These are phyloP conservation scores for Westerdykella sp. DNA, from an alignment of 2,329 filamentous ascomycete genomes.

Conservation along the genomic window DNA sequence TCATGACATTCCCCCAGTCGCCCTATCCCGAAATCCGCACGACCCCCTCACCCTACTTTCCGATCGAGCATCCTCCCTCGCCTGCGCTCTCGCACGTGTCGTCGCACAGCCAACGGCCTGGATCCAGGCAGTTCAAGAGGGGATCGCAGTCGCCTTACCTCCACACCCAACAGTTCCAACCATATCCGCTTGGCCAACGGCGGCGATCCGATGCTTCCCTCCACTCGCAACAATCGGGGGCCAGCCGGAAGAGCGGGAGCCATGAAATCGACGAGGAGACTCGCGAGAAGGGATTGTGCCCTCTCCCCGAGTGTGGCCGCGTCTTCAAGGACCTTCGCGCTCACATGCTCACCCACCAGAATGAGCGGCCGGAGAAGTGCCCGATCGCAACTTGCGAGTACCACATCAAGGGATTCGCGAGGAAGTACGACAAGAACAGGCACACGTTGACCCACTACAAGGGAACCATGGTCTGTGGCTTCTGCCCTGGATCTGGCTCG, in stretches of 20 bases:
- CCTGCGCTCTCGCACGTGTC: constrained; percentile 57
- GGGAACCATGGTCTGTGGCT: constrained; percentile 93
- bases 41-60: constrained; percentile 38
- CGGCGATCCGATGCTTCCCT: constrained; percentile 66
- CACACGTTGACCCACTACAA: constrained; percentile 95
- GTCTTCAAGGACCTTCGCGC: constrained; percentile 88
- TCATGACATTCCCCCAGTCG: constrained; percentile 38
- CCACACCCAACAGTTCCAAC: constrained; percentile 49
- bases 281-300: constrained; percentile 69
- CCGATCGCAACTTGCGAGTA: constrained; percentile 90
- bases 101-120: constrained; percentile 39
- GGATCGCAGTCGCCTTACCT: constrained; percentile 63
- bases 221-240: constrained; percentile 57
- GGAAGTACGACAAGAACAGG: constrained; percentile 94
- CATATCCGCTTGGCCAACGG: constrained; percentile 49
- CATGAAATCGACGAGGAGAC: constrained; percentile 36
- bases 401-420: constrained; percentile 82
- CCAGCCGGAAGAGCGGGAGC: constrained; percentile 47
- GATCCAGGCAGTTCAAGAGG: constrained; percentile 40
- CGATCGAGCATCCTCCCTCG: constrained; percentile 50
- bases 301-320: constrained; percentile 75
- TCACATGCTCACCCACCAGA: constrained; percentile 90
- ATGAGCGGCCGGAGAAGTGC: constrained; percentile 87
- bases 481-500: constrained; percentile 84
- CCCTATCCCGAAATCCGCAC: constrained; percentile 39